Evolutionary conservation across 2,329 filamentous ascomycete species (phyloP).

Genomic region (Meredithiella fracta): DNA sequence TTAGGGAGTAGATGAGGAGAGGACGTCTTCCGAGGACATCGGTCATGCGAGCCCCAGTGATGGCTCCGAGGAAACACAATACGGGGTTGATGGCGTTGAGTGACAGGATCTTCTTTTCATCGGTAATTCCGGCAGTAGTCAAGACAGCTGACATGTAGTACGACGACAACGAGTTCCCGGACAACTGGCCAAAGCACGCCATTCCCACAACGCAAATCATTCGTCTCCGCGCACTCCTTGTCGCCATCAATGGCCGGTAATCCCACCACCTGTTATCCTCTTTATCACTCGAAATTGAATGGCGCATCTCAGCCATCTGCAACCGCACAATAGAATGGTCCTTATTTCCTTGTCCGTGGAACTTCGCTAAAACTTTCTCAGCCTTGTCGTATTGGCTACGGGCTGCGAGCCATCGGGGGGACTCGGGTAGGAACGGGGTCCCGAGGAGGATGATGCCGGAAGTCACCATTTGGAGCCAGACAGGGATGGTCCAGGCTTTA

Average conservation of each 20-base stretch:
- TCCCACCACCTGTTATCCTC: constrained; percentile 41
- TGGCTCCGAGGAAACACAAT: constrained; percentile 32
- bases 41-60: constrained; percentile 38
- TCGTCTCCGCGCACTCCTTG: constrained; percentile 30
- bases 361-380: constrained; percentile 27
- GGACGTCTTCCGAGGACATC: constrained; percentile 42
- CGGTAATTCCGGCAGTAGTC: constrained; percentile 33
- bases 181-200: constrained; percentile 36
- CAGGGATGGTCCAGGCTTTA: constrained; percentile 30
- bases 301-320: constrained; percentile 33
- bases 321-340: constrained; percentile 35
- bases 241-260: constrained; percentile 36
- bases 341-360: constrained; percentile 34
- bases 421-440: constrained; percentile 31
- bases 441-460: constrained; percentile 30
- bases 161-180: constrained; percentile 31
- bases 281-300: constrained; percentile 30
- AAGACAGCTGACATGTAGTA: constrained; percentile 39
- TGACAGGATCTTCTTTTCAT: constrained; percentile 30
- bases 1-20: constrained; percentile 30
- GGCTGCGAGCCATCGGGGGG: constrained; percentile 30
- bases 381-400: constrained; percentile 27
- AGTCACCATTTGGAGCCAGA: constrained; percentile 36
- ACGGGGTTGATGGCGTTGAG: constrained; percentile 38
- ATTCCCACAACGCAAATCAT: constrained; percentile 35